These are phyloP conservation scores for Tolypocladium ophioglossoides DNA, from an alignment of 2,329 filamentous ascomycete genomes.

Conservation along the genomic window DNA sequence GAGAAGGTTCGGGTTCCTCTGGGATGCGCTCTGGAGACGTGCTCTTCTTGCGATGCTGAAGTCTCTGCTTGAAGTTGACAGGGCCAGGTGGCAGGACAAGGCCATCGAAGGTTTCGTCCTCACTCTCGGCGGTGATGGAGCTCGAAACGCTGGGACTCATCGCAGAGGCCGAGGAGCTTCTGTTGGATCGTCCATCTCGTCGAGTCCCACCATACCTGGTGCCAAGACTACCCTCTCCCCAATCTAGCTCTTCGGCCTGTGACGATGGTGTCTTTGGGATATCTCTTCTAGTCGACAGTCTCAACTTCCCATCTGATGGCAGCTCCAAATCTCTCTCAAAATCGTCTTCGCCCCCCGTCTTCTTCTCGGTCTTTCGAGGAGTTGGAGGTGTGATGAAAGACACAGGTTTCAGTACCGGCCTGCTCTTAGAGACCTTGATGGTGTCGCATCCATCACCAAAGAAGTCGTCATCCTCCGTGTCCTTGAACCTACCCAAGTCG, in stretches of 20 bases:
- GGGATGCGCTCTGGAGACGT: constrained; percentile 41
- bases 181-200: constrained; percentile 66
- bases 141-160: constrained; percentile 90
- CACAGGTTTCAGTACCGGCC: constrained; percentile 37
- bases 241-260: constrained; percentile 72
- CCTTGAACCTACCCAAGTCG: constrained; percentile 54
- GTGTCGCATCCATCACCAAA: constrained; percentile 55
- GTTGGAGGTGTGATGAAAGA: constrained; percentile 47
- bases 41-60: constrained; percentile 60
- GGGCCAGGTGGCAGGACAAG: constrained; percentile 75
- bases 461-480: constrained; percentile 51
- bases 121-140: constrained; percentile 82
- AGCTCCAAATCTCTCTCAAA: constrained; percentile 66
- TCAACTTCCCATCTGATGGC: constrained; percentile 54
- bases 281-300: constrained; percentile 50
- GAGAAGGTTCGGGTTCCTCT: constrained; percentile 22
- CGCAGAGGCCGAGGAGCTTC: constrained; percentile 79
- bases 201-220: constrained; percentile 82
- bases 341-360: constrained; percentile 42
- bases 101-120: constrained; percentile 88
- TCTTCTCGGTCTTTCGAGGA: constrained; percentile 31
- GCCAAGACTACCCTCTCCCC: constrained; percentile 87
- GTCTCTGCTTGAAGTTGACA: constrained; percentile 68
- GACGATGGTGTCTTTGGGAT: constrained; percentile 51
- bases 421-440: constrained; percentile 56